phyloP scores from a whole-genome alignment of 371 early-diverging fungal genomes.

The Apophysomyces ossiformis region DNA sequence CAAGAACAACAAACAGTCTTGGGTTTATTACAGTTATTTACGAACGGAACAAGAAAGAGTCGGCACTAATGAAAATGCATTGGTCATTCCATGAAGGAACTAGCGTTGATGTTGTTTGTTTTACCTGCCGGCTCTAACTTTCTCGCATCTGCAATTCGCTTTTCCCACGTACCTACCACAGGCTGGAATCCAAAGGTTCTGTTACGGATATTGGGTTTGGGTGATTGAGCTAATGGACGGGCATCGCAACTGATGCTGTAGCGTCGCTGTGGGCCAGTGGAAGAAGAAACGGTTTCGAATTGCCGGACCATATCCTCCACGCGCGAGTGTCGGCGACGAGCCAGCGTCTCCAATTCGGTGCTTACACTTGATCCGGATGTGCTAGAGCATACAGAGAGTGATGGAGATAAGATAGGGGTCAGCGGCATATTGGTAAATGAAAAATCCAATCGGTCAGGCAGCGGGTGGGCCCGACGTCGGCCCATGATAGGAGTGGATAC shows the following conservation, averaged over 20 bases:
- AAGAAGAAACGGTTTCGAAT: constrained; percentile 8
- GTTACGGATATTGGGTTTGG: constrained; percentile 19
- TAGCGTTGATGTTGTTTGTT: not conserved
- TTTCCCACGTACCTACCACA: constrained; percentile 23
- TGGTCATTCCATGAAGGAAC: no score
- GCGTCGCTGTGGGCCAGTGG: constrained; percentile 6
- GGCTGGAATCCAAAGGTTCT: constrained; percentile 26
- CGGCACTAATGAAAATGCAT: no score
- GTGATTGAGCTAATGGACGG: not conserved
- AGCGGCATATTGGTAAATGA: not conserved
- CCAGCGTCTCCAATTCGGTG: constrained; percentile 16
- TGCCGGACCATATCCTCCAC: constrained; percentile 25
- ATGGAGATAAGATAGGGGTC: constrained; percentile 16
- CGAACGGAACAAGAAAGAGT: no score
- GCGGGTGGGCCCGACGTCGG: not conserved
- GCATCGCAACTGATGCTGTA: constrained; percentile 16
- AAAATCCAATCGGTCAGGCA: not conserved
- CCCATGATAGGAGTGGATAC: not conserved
- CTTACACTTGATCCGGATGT: not conserved
- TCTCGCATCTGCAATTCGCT: constrained; percentile 18
- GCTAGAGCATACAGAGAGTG: constrained; percentile 20
- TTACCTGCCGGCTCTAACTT: constrained; percentile 2
- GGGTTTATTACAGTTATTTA: no score
- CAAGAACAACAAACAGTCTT: no score
- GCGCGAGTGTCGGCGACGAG: constrained; percentile 18